Evolutionary conservation across 1,139 yeast genomes (phyloP), one percentile per base, ranked within the genome.

Genomic region (Saccharomyces pastorianus): DNA sequence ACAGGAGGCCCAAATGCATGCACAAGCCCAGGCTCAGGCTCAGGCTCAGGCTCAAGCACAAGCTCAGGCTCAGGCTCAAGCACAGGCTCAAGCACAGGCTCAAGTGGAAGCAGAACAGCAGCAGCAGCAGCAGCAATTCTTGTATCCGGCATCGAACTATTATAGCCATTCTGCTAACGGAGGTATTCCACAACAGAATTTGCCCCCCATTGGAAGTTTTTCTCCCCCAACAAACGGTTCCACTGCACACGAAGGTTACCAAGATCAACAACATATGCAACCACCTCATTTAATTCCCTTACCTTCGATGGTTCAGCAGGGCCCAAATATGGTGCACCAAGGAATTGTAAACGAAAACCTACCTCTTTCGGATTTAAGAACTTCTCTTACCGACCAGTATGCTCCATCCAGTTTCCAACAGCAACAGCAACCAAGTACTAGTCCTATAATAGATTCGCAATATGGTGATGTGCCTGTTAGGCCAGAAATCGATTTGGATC

Each of bases 121-220:
- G 25, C 34, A 51, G 0, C 50, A 47, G 17, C 53, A 44, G 42
- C 42, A 7, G 42, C 42, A 34, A 17, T 34, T 34, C 6, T 34
- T 34, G 20, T 34, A 34, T 34, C 42, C 42, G 3, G 42, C 42
- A 7, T 17, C 42, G 4, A 34, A 9, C 13, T 34, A 34, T 14
- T 34, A 34, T 14, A 14, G 13, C 7, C 42, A 34, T 8, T 34
- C 42, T 34, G 9, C 20, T 34, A 34, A 34, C 5, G 11, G 42
- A 34, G 42, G 42, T 14, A 8, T 34, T 14, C 42, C 42, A 17
- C 65, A 62, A 38, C 68, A 66, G 47, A 91, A 88, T 61, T 76
- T 93, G 57, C 99, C 99, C 17, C 98, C 99, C 5, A 91, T 93
- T 44, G 99, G 99, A 6, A 91, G 85, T 67, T 93, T 93, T 70